These are phyloP conservation scores for Phytopythium chamaehyphon DNA, from an alignment of 352 stramenopile species.

Conservation along the genomic window DNA sequence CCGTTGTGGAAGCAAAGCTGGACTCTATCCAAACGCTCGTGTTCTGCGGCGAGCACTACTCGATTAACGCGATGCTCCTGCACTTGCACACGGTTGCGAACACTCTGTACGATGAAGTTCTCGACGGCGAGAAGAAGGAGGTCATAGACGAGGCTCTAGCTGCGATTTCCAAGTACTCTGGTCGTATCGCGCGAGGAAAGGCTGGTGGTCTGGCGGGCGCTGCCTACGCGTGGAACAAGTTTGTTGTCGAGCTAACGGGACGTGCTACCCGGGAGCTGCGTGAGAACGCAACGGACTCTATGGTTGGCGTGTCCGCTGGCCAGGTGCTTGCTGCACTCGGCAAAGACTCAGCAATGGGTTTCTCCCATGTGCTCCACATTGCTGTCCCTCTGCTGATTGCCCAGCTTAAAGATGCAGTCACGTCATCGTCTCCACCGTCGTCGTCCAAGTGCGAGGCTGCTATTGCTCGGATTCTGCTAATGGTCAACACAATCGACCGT, in stretches of 20 bases:
- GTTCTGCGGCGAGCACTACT: conserved; percentile 77
- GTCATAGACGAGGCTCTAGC: conserved; percentile 60
- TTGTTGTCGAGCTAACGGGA: conserved; percentile 74
- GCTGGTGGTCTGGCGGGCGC: conserved; percentile 46
- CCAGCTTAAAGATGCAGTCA: conserved; percentile 38
- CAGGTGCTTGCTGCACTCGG: conserved; percentile 64
- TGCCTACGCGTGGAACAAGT: conserved; percentile 80
- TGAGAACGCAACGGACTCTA: conserved; percentile 72
- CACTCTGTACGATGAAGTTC: conserved; percentile 76
- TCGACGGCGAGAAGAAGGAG: conserved; percentile 82
- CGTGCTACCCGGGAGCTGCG: conserved; percentile 59
- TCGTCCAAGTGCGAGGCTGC: conserved; percentile 65
- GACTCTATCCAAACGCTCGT: conserved; percentile 81
- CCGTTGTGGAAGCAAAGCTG: conserved; percentile 72
- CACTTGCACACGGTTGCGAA: conserved; percentile 62
- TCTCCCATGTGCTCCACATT: conserved; percentile 68
- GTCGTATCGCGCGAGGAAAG: conserved; percentile 60
- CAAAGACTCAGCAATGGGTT: conserved; percentile 58
- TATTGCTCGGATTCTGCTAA: conserved; percentile 53
- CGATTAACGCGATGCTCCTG: conserved; percentile 72
- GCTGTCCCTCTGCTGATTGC: conserved; percentile 56
- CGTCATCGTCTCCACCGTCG: conserved; percentile 26
- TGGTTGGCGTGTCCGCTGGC: conserved; percentile 73
- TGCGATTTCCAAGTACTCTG: conserved; percentile 62
- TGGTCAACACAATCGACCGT: conserved; percentile 80